These are phyloP conservation scores for Pestalotiopsis sp. DNA, from an alignment of 2,329 filamentous ascomycete genomes.

Conservation along the genomic window DNA sequence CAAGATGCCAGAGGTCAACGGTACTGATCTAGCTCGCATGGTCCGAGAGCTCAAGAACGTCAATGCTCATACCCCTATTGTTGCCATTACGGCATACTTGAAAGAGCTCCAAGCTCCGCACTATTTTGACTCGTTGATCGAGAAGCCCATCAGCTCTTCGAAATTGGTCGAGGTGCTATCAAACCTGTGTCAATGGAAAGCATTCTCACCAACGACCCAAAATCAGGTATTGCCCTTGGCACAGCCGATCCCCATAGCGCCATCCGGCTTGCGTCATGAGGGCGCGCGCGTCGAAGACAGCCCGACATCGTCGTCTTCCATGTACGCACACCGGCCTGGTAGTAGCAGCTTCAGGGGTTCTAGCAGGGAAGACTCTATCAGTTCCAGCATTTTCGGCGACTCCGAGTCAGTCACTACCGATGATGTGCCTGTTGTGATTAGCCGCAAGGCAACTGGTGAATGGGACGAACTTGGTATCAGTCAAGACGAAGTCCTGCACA, in stretches of 20 bases:
- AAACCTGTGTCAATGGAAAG: slow-evolving; percentile 90
- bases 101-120: slow-evolving; percentile 95
- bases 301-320: slow-evolving; percentile 76
- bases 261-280: slow-evolving; percentile 66
- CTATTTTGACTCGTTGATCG: slow-evolving; percentile 92
- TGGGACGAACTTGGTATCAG: slow-evolving; percentile 84
- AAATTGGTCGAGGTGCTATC: slow-evolving; percentile 89
- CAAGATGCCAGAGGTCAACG: slow-evolving; percentile 91
- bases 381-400: slow-evolving; percentile 86
- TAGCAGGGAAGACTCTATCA: slow-evolving; percentile 86
- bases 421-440: slow-evolving; percentile 75
- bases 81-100: slow-evolving; percentile 96
- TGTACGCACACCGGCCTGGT: slow-evolving; percentile 68
- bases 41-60: slow-evolving; percentile 95
- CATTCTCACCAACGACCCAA: slow-evolving; percentile 56
- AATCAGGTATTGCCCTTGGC: slow-evolving; percentile 48
- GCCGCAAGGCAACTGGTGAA: slow-evolving; percentile 72
- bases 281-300: slow-evolving; percentile 73
- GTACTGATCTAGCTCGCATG: slow-evolving; percentile 95
- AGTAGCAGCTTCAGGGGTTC: slow-evolving; percentile 73
- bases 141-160: slow-evolving; percentile 92
- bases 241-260: slow-evolving; percentile 64
- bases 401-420: slow-evolving; percentile 78
- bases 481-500: slow-evolving; percentile 53
- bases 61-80: slow-evolving; percentile 92